Base-by-base conservation (phyloP, 805 yeast genomes). In the Kockiozyma suomiensis region DNA sequence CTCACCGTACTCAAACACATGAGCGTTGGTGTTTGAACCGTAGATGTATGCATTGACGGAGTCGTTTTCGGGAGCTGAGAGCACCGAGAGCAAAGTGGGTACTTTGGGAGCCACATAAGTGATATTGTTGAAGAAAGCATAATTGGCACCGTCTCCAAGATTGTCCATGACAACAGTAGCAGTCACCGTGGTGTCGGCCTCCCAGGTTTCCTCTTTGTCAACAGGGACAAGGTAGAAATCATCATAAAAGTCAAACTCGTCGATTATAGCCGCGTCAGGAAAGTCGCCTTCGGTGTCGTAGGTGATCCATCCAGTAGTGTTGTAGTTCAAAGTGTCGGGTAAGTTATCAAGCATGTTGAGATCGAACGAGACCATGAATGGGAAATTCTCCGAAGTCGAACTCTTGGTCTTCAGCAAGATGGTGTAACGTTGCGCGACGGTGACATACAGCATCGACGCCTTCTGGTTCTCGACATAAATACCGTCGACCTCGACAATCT, bases 41-140 rank as follows among this genome's bases (percentile, higher is more conserved):
- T 85, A 93, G 52, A 92, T 84, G n/a, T 75, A 70, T 2, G 80
- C 76, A 67, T 87, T 80, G 7, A 77, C 74, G 21, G 86, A 85
- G 12, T 77, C 64, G 26, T 70, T 73, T 25, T 73, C 78, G 21
- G 43, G 33, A 32, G 71, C 66, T 17, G 79, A 86, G 69, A 90
- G 71, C n/a, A 82, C 97, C 2, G 97, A 84, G 75, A 84, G 81
- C 61, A 94, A 76, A 5, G 92, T 78, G 51, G 99, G 99, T 15
- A 93, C 96, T 75, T 84, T 87, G 65, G 98, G 97, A 38, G 82
- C 73, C 33, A 82, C 78, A 75, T 83, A 94, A 21, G 96, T 82
- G 70, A 88, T 79, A 72, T 90, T 87, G 80, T 92, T 91, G 86
- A 93, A 90, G 78, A 93, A 88, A n/a, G 98, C 98, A 73, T 94